phyloP scores from a whole-genome alignment of 202 grass and related monocot species.

The Carex arenaria region DNA sequence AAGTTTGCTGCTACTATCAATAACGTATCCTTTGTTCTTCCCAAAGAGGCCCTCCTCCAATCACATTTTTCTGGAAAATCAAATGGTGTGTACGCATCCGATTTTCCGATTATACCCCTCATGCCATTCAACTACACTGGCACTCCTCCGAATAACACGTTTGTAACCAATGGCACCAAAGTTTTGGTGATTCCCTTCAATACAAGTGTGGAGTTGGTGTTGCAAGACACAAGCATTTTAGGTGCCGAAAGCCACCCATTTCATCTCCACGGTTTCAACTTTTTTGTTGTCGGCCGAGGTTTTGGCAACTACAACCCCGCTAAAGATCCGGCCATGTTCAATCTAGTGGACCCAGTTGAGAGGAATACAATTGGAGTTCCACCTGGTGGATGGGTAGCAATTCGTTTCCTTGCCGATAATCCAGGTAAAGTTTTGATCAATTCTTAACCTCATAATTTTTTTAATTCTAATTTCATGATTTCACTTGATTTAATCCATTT shows the following conservation, averaged over 20 bases:
- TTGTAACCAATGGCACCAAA: conserved; percentile 60
- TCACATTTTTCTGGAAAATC: conserved; percentile 34
- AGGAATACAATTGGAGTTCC: conserved; percentile 80
- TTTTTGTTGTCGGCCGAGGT: conserved; percentile 58
- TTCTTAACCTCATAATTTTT: not conserved
- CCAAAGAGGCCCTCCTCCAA: conserved; percentile 55
- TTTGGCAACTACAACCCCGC: conserved; percentile 56
- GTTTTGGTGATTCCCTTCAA: conserved; percentile 49
- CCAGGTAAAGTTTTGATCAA: conserved; percentile 35
- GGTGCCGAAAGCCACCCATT: conserved; percentile 87
- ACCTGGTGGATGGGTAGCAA: conserved; percentile 63
- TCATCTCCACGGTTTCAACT: conserved; percentile 80
- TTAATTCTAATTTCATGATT: not conserved
- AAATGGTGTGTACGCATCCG: conserved; percentile 42
- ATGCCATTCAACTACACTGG: conserved; percentile 75
- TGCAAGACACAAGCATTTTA: conserved; percentile 81
- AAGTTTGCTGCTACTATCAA: conserved; percentile 65
- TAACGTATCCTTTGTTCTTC: conserved; percentile 73
- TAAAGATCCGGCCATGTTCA: conserved; percentile 41
- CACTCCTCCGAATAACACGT: conserved; percentile 65
- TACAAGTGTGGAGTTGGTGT: conserved; percentile 57
- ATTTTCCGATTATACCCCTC: conserved; percentile 47
- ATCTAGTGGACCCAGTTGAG: conserved; percentile 74
- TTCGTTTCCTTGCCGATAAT: conserved; percentile 75
- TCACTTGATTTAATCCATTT: not conserved